phyloP scores from a whole-genome alignment of 2,329 filamentous ascomycete species.

The Trichophyton rubrum region DNA sequence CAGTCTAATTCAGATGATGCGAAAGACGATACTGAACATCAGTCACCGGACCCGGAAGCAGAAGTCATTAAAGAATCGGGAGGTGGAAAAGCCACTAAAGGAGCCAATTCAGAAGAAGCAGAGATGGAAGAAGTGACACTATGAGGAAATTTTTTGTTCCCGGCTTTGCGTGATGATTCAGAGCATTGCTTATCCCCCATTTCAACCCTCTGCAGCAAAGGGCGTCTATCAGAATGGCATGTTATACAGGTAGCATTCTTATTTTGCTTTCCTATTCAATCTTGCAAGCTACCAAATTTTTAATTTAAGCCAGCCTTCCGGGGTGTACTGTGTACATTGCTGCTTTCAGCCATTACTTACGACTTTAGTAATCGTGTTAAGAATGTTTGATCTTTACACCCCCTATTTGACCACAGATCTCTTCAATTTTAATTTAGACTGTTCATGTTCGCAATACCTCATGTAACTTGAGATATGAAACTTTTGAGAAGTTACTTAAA shows the following conservation, averaged over 20 bases:
- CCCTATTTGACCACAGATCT: neutral
- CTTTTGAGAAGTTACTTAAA: too few relatives aligned
- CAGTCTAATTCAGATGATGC: neutral
- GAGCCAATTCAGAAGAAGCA: neutral
- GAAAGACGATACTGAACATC: neutral
- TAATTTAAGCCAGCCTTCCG: neutral
- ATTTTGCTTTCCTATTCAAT: neutral
- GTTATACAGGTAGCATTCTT: neutral
- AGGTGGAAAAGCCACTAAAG: neutral
- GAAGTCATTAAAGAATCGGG: neutral
- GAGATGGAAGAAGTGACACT: slow-evolving; percentile 5
- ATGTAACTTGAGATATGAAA: too few relatives aligned
- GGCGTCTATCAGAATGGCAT: neutral
- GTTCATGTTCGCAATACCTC: too few relatives aligned
- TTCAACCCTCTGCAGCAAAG: neutral
- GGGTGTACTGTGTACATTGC: neutral
- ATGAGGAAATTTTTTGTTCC: neutral
- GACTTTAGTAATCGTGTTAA: neutral
- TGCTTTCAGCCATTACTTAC: neutral
- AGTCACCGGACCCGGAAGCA: neutral
- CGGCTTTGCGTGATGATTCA: neutral
- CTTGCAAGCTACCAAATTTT: neutral
- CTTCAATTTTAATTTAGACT: neutral
- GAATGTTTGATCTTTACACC: neutral
- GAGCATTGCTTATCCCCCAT: neutral